phyloP scores from a whole-genome alignment of 306 rosid genomes.

The Prunus campanulata region DNA sequence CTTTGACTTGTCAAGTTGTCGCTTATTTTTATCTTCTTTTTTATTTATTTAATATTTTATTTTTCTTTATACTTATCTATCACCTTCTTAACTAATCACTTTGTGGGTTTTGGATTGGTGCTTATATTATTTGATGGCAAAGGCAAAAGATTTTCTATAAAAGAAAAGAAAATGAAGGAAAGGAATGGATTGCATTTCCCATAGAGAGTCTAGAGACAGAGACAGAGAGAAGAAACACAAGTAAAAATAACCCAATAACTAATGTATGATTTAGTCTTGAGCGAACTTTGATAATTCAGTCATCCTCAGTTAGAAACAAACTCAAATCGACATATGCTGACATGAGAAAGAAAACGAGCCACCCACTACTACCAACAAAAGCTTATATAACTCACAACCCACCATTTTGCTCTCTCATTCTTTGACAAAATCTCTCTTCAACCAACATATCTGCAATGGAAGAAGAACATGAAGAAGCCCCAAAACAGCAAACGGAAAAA shows the following conservation, averaged over 20 bases:
- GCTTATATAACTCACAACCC: background rate
- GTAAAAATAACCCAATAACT: constrained; percentile 11
- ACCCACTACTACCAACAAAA: constrained; percentile 45
- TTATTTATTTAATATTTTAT: too few relatives aligned
- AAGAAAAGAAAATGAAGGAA: background rate
- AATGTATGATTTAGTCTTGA: constrained; percentile 13
- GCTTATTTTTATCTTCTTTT: background rate
- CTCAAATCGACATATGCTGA: constrained; percentile 17
- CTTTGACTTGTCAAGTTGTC: background rate
- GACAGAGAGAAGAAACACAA: background rate
- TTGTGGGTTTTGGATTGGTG: background rate
- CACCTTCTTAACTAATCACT: background rate
- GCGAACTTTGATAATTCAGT: constrained; percentile 10
- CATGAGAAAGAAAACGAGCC: constrained; percentile 57
- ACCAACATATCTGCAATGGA: constrained; percentile 22
- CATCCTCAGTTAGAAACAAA: constrained; percentile 3
- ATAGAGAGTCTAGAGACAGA: background rate
- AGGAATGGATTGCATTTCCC: constrained; percentile 23
- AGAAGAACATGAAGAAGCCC: background rate
- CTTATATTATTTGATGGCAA: too few relatives aligned
- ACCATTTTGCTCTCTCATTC: background rate
- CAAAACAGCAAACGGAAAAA: constrained; percentile 13
- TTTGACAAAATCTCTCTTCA: background rate
- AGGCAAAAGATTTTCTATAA: too few relatives aligned
- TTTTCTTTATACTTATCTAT: background rate